phyloP scores from a whole-genome alignment of 331 rosid species.

The Pyracantha coccinea region DNA sequence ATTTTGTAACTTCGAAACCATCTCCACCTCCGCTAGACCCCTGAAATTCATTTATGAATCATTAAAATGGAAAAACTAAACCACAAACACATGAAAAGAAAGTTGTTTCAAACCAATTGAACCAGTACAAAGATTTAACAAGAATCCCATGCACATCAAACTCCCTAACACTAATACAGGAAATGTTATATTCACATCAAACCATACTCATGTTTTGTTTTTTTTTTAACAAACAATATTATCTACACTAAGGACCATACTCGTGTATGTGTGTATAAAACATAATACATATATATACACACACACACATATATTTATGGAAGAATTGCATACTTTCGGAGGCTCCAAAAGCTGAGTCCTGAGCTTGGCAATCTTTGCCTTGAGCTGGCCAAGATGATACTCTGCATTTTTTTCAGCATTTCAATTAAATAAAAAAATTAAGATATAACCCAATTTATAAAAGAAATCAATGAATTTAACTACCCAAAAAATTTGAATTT shows the following conservation, averaged over 20 bases:
- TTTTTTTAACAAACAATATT: too few species aligned
- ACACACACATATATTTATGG: neutral
- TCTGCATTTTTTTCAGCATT: constrained; percentile 35
- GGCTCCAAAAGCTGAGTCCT: constrained; percentile 98
- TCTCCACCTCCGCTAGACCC: constrained; percentile 99
- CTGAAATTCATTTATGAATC: constrained; percentile 30
- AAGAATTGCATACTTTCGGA: constrained; percentile 57
- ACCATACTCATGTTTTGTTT: neutral
- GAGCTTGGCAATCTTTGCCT: constrained; percentile 95
- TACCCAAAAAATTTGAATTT: neutral
- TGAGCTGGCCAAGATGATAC: constrained; percentile 99
- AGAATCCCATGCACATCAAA: neutral
- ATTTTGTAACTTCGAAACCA: constrained; percentile 98
- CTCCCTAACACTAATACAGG: neutral
- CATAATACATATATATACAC: too few species aligned
- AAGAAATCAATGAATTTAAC: neutral
- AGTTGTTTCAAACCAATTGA: neutral
- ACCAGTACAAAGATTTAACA: neutral
- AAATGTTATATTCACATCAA: neutral
- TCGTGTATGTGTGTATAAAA: too few species aligned
- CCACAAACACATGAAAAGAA: neutral
- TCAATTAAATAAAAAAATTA: neutral
- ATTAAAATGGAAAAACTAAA: constrained; percentile 5
- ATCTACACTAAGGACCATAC: too few species aligned
- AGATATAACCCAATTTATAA: neutral